Evolutionary conservation across 768 basidiomycete species (phyloP), one percentile per base, ranked within the genome.

Genomic region (Agrocybe pediades): DNA sequence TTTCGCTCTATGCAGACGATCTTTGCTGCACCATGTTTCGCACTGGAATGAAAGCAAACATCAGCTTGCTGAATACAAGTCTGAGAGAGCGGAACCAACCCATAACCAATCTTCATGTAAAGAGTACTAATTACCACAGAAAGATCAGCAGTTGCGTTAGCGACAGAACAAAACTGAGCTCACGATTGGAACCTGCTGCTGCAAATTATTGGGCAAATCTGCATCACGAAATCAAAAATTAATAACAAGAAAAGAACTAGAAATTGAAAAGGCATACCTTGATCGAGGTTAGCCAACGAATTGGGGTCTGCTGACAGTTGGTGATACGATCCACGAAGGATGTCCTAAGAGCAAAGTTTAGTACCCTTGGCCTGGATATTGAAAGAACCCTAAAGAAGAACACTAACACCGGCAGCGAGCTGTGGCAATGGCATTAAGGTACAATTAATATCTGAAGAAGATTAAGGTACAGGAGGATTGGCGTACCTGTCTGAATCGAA

Each of bases 11-110:
- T 91, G 72, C 0, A 94, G 71, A 36, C 92, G 78, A 62, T 93
- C 90, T 67, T 91, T 92, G 77, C 88, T 91, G 63, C 97, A 99
- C 97, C 97, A 98, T 0, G 96, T 98, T 77, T 98, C 96, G 67
- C 96, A 98, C 92, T 93, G 46, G 50, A 33, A 60, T 58, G 16
- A 36, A 24, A 62, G 13, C 26, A 40, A 33, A 41, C 45, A 54
- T 9, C 1, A 25, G 17, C 6, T 44, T 17, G 9, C 39, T 26
- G 5, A 33, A 46, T 17, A 53, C 24, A 24, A 41, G 42, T n/a
- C 16, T 41, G 46, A 33, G 24, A 46, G 23, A 49, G 15, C n/a
- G 9, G 4, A 1, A 68, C 78, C 49, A 68, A 92, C 91, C 96
- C 97, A 99, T 61, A 98, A 73, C 97, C 97, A 99, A 62, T 94